Base-by-base conservation (phyloP, 768 basidiomycete genomes). In the Tricholoma bakamatsutake region DNA sequence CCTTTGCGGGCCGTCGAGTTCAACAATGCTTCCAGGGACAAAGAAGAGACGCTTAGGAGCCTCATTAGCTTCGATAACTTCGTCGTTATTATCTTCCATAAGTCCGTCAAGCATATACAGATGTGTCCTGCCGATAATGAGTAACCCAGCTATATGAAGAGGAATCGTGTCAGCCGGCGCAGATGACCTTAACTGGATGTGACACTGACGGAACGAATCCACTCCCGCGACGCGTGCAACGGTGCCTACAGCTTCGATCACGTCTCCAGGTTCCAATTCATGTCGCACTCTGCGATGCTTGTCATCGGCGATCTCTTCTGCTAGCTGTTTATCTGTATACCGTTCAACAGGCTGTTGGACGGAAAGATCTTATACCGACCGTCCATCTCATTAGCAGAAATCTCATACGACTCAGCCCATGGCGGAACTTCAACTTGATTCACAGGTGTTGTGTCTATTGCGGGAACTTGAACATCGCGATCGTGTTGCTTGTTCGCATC, bases 91-190 rank as follows among this genome's bases (percentile, higher is more conserved):
- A 54, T 84, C 86, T 67, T 94, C 88, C 5, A 94, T 87, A 11
- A 97, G 74, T 1, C 93, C 93, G 61, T 98, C 93, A 13, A 96
- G 70, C 77, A 97, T 88, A 62, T 97, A 98, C 5, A 97, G 68
- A 62, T 94, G 90, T 1, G 83, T 86, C 45, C 80, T 81, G 11
- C 93, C 95, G 13, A 94, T 80, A 50, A 98, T 94, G 24, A 98
- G 75, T 7, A 97, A 76, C 0, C 95, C 94, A 55, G 93, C 93
- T 88, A 62, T 15, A 13, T 28, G 11, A 39, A 31, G n/a, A 37
- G 24, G 27, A 52, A 49, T 40, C 49, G 9, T 21, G 50, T 34
- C 24, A 52, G 37, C 24, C 7, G 55, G 51, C 3, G 50, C 33
- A 12, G 58, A 13, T 12, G 31, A 17, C 4, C 5, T 9, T 28